These are phyloP conservation scores for Tetrapisispora iriomotensis DNA, from an alignment of 805 yeast genomes.

Conservation along the genomic window DNA sequence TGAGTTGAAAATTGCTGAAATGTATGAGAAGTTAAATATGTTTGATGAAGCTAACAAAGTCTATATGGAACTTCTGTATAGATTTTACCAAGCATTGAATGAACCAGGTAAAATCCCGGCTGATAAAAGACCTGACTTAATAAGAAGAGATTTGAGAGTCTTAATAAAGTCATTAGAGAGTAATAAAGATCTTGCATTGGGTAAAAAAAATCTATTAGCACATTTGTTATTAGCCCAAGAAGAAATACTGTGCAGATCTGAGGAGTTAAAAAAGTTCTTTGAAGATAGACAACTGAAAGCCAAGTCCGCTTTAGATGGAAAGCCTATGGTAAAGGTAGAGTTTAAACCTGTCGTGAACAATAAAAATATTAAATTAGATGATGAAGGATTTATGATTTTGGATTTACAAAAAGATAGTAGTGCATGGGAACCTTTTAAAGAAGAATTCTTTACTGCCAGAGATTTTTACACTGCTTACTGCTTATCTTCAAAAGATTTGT, in stretches of 20 bases:
- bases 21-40: constrained; percentile 65
- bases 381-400: constrained; percentile 25
- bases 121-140: constrained; percentile 41
- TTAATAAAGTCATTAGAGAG: constrained; percentile 58
- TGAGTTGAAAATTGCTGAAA: constrained; percentile 77
- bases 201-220: constrained; percentile 49
- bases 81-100: constrained; percentile 46
- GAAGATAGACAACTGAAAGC: constrained; percentile 22
- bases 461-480: constrained; percentile 67
- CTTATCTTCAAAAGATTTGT: constrained; percentile 56
- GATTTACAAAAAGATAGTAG: constrained; percentile 34
- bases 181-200: constrained; percentile 39
- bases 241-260: constrained; percentile 41
- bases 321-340: constrained; percentile 9
- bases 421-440: constrained; percentile 65
- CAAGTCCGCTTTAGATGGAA: constrained; percentile 10
- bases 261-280: constrained; percentile 29
- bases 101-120: constrained; percentile 29
- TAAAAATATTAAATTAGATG: constrained; percentile 21
- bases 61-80: constrained; percentile 56
- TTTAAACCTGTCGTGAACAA: constrained; percentile 22
- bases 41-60: constrained; percentile 53
- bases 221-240: constrained; percentile 59
- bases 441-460: constrained; percentile 68
- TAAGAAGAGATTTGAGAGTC: constrained; percentile 62